Base-by-base conservation (phyloP, 2,329 filamentous ascomycete species). In the Pseudogymnoascus sp. region DNA sequence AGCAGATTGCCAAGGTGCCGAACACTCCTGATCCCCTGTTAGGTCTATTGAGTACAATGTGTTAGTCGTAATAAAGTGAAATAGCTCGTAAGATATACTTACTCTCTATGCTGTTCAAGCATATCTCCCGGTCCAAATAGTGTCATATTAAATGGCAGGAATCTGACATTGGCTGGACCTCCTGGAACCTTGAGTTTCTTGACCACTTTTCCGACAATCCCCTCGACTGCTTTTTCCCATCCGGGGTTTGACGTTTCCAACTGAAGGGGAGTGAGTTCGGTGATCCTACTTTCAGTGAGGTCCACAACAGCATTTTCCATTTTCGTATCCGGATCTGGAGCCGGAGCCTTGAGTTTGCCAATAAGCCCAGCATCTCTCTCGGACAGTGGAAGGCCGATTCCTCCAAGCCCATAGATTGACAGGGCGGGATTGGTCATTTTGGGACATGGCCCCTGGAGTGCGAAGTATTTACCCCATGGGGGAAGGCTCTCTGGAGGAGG, bases 111-210 rank as follows among this genome's bases (percentile, higher is more conserved):
- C 0, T 75, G 62, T 64, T 78, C 78, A 68, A 78, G 80, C 70
- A 79, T 77, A 3, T 77, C 76, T 0, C 78, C 80, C 59, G 77
- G 72, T 58, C 78, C 77, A 66, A 81, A 82, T 2, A 82, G 66
- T 2, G 80, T 68, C 68, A 82, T 71, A 64, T 81, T 81, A 67
- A 78, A 75, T 1, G 75, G 66, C 53, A 78, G 69, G 1, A 74
- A 74, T 1, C 59, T 64, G 58, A 76, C 66, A 43, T 63, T 64
- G 1, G 62, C 62, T 1, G 60, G 59, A 15, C 18, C 59, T 0
- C 58, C 59, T 61, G 43, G 37, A 57, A 77, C 68, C 1, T 74
- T 75, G 8, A 79, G 67, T 0, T 70, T 62, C 2, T 62, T 25
- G 2, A 64, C 68, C 2, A 74, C 71, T 2, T 59, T 39, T 0